Percentiles rank a stretch among this genome's conserved stretches.
Evolutionary conservation across 2,329 filamentous ascomycete genomes (phyloP).

Genomic region (Aspergillus sp.): DNA sequence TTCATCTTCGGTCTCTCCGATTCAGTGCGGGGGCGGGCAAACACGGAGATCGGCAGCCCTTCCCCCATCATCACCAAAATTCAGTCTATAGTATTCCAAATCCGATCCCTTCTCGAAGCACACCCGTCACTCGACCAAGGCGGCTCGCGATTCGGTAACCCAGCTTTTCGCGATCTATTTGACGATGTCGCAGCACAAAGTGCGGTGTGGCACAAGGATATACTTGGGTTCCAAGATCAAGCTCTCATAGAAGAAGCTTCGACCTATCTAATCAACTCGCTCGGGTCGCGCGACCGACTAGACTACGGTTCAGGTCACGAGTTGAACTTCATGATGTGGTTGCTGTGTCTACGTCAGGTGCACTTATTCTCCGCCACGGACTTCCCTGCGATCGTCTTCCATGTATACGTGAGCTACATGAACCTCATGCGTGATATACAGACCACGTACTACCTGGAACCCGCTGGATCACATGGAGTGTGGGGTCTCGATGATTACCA

Average conservation of each 20-base stretch:
- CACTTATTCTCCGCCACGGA: slow-evolving; percentile 63
- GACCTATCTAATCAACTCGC: slow-evolving; percentile 77
- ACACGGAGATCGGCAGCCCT: slow-evolving; percentile 39
- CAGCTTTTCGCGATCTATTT: slow-evolving; percentile 80
- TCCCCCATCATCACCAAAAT: slow-evolving; percentile 65
- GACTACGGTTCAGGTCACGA: slow-evolving; percentile 98
- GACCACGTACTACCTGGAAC: slow-evolving; percentile 92
- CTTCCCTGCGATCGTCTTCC: slow-evolving; percentile 73
- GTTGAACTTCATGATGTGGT: slow-evolving; percentile 94
- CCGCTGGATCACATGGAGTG: slow-evolving; percentile 93
- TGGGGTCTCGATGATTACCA: slow-evolving; percentile 98
- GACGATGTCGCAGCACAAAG: slow-evolving; percentile 50
- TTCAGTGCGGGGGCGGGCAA: slow-evolving; percentile 61
- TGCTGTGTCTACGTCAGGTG: slow-evolving; percentile 88
- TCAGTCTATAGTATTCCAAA: slow-evolving; percentile 68
- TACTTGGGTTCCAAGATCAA: slow-evolving; percentile 40
- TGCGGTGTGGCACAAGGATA: slow-evolving; percentile 43
- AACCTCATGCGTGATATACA: slow-evolving; percentile 84
- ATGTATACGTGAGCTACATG: slow-evolving; percentile 81
- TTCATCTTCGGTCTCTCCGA: slow-evolving; percentile 89
- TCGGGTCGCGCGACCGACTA: slow-evolving; percentile 83
- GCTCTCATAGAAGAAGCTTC: slow-evolving; percentile 69
- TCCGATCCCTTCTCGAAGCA: slow-evolving; percentile 65
- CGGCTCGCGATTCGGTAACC: slow-evolving; percentile 92
- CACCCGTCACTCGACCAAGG: slow-evolving; percentile 82